These are phyloP conservation scores for Solanum hybrid DNA, from an alignment of 305 asterid species.

Conservation along the genomic window DNA sequence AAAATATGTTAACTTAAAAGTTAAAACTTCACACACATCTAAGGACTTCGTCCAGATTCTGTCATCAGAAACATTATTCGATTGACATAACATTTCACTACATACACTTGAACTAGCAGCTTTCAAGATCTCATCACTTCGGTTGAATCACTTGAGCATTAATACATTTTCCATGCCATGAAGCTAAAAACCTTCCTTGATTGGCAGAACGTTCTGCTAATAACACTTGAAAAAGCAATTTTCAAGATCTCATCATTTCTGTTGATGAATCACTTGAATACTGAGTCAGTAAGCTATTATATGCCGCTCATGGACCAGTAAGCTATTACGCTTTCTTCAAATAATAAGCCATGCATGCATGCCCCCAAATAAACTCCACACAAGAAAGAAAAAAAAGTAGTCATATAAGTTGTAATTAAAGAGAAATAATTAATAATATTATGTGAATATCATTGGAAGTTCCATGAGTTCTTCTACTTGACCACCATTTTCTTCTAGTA, in stretches of 20 bases:
- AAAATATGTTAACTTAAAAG: not conserved
- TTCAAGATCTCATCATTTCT: not conserved
- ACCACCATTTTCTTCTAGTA: constrained; percentile 63
- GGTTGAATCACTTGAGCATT: not conserved
- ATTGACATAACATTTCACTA: not conserved
- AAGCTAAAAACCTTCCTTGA: not conserved
- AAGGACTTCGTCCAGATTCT: not conserved
- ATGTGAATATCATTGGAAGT: constrained; percentile 54
- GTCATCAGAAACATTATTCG: not conserved
- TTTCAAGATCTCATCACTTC: not conserved
- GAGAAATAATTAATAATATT: not conserved
- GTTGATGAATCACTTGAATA: not conserved
- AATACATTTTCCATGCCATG: not conserved
- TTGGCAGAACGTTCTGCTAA: not conserved
- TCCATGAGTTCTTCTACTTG: constrained; percentile 66
- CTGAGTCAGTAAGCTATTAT: not conserved
- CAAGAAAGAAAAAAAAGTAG: not conserved
- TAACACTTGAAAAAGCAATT: not conserved
- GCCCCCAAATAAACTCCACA: not conserved
- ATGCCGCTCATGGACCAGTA: not conserved
- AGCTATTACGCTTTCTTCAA: not conserved
- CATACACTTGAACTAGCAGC: not conserved
- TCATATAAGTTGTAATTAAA: not conserved
- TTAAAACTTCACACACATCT: not conserved
- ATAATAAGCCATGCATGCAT: not conserved